Base-by-base conservation (phyloP, 768 basidiomycete species). In the Tulasnella calospora region DNA sequence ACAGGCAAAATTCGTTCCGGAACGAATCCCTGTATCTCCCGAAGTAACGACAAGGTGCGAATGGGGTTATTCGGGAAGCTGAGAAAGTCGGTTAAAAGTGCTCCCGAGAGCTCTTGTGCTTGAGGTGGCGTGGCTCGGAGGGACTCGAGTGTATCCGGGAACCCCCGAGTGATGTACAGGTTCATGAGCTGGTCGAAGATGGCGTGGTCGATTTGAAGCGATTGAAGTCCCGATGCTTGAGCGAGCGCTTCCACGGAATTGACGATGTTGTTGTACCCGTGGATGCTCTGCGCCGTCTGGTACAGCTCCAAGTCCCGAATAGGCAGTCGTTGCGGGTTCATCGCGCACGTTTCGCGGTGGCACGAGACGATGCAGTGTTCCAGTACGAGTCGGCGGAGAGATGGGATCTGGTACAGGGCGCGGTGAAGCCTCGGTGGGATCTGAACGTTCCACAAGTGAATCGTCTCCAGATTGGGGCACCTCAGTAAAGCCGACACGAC, bases 401-500 rank as follows among this genome's bases (percentile, higher is more conserved):
- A 57, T 35, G 47, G 75, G 55, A 76, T 51, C 19, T 76, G 55
- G 57, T 76, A 76, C 47, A 76, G 75, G 30, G 75, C 61, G 46
- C 75, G 75, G 75, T 76, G 75, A 33, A 76, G 75, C 36, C 75
- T 46, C 38, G 75, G 75, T 35, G 75, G 75, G 46, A 76, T 76
- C 61, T 76, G 75, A 15, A 61, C 55, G 57, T 76, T 57, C n/a
- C 40, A 38, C 57, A 76, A 44, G 30, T 57, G 38, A 38, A 76
- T 46, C 55, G 47, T 40, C 13, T 61, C 47, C 51, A 76, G 41
- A 38, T 76, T 76, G 36, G 55, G 75, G 41, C 75, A 76, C 55
- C 75, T 61, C 55, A 61, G 19, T 23, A 76, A 38, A 30, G 75
- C 75, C 51, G 75, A 76, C 47, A 76, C 57, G 55, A 76, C 38